These are phyloP conservation scores for Pseudocercospora musae DNA, from an alignment of 2,329 filamentous ascomycete genomes.

Conservation along the genomic window DNA sequence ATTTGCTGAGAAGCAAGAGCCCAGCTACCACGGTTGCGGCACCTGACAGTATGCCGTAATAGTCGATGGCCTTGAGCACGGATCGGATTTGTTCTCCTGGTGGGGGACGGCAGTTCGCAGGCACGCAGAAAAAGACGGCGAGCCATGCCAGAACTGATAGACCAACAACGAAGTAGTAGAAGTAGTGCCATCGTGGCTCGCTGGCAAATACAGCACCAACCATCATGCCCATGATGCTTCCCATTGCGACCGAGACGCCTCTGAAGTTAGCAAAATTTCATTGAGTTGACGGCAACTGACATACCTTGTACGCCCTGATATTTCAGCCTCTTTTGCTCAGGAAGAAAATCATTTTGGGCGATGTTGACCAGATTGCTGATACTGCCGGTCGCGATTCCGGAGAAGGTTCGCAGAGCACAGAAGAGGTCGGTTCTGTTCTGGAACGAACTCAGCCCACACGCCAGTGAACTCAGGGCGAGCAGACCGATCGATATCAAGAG, in stretches of 20 bases:
- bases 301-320: slow-evolving; percentile 27
- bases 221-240: slow-evolving; percentile 22
- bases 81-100: slow-evolving; percentile 3
- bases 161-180: slow-evolving; percentile 4
- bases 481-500: slow-evolving; percentile 13
- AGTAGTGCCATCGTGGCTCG: slow-evolving; percentile 13
- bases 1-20: slow-evolving; percentile 19
- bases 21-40: slow-evolving; percentile 12
- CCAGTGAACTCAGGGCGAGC: slow-evolving; percentile 10
- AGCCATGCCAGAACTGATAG: neutral
- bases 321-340: slow-evolving; percentile 13
- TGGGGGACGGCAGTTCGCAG: slow-evolving; percentile 4
- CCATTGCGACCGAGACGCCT: slow-evolving; percentile 17
- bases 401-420: slow-evolving; percentile 17
- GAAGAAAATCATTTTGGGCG: slow-evolving; percentile 24
- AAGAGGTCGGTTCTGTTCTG: slow-evolving; percentile 6
- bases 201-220: slow-evolving; percentile 18
- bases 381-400: slow-evolving; percentile 21
- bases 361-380: slow-evolving; percentile 28
- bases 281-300: slow-evolving; percentile 1
- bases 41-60: slow-evolving; percentile 19
- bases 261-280: neutral
- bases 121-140: neutral
- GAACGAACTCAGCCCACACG: slow-evolving; percentile 6
- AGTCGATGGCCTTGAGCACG: slow-evolving; percentile 21